A percentile compares a stretch with the other conserved stretches of the same genome.
Evolutionary conservation across 306 rosid species (phyloP).

Genomic region (Quercus wislizeni): DNA sequence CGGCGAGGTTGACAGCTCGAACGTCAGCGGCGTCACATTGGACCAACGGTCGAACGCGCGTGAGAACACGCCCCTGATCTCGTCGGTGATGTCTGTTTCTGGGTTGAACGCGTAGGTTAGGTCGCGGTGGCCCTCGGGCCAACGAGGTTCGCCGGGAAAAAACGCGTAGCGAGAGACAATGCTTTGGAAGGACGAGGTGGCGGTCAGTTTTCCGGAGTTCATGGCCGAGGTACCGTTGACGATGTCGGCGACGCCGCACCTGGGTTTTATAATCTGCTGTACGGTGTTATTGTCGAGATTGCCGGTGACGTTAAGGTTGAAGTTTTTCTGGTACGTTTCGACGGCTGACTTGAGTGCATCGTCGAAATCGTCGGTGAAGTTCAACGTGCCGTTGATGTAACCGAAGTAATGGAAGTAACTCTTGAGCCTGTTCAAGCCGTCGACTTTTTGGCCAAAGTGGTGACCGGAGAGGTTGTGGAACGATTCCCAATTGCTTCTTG

Average conservation of each 20-base stretch:
- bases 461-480: conserved; percentile 55
- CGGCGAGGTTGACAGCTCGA: conserved; percentile 30
- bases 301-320: conserved; percentile 81
- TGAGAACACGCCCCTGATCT: conserved; percentile 43
- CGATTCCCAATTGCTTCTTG: conserved; percentile 39
- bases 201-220: conserved; percentile 52
- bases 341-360: conserved; percentile 51
- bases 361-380: conserved; percentile 72
- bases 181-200: conserved; percentile 36
- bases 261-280: conserved; percentile 37
- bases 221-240: conserved; percentile 64
- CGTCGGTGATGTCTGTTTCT: conserved; percentile 24
- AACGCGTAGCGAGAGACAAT: conserved; percentile 56
- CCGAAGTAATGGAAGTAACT: conserved; percentile 66
- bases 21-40: conserved; percentile 52
- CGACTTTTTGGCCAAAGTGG: conserved; percentile 30
- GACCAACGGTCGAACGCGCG: conserved; percentile 71
- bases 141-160: conserved; percentile 56
- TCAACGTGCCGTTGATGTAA: conserved; percentile 49
- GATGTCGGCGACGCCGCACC: conserved; percentile 77
- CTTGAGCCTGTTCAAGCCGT: conserved; percentile 66
- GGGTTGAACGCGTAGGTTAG: conserved; percentile 66
- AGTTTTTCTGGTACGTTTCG: conserved; percentile 61
- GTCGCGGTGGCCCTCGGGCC: conserved; percentile 52
- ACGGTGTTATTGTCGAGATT: conserved; percentile 55